Base-by-base conservation (phyloP, 2,329 filamentous ascomycete species). In the Phialophora expanda region DNA sequence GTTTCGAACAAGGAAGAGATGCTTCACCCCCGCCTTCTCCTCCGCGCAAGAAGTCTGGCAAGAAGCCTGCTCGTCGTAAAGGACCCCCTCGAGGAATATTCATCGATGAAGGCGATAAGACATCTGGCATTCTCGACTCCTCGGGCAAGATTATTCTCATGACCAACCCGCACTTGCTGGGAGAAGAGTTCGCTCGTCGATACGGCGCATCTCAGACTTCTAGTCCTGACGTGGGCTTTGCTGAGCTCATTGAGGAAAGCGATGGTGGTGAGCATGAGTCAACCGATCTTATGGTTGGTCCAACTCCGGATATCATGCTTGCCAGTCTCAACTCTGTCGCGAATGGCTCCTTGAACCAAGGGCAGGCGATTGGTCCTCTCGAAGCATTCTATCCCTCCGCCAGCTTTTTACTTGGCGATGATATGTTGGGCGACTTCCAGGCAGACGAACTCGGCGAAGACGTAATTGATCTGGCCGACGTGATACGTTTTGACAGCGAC, bases 251-350 rank as follows among this genome's bases (percentile, higher is more conserved):
- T 48, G 69, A 81, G 64, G 80, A 82, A 62, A 82, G 78, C 63
- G 80, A 82, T 53, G 78, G 77, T 8, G 80, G 81, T 56, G 67
- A 71, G 20, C 60, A 50, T 24, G 66, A 69, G 32, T 56, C 59
- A 61, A 61, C 20, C 50, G 66, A 55, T 44, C 61, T 66, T 28
- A 44, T 63, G 34, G 57, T 46, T 14, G 51, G 30, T 34, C 64
- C 90, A 66, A 86, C 87, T 20, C 87, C 88, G 63, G 90, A 92
- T 66, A 84, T 93, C 70, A 93, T 93, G 90, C 87, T 93, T 79
- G 89, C 89, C 56, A 89, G 88, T 71, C 88, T 92, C 79, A 79
- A 80, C 24, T 82, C 81, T 61, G 79, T 82, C 51, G 76, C 79
- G 62, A 76, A 79, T 26, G 78, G 83, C 44, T 80, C 78, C 69